Base-by-base conservation (phyloP, 129 eudicot genomes). In the Artemisia argyi region DNA sequence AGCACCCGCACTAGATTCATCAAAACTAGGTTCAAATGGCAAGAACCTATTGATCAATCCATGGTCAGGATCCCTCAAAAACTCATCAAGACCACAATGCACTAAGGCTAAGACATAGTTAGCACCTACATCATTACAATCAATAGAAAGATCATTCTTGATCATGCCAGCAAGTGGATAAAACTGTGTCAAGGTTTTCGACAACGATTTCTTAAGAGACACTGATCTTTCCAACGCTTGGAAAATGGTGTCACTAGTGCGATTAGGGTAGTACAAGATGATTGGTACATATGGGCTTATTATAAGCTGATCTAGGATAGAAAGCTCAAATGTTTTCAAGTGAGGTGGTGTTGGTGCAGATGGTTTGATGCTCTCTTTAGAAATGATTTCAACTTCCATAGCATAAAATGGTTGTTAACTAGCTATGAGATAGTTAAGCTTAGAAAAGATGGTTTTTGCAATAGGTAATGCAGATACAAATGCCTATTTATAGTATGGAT, bases 331-430 rank as follows among this genome's bases (percentile, higher is more conserved):
- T 30, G 66, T 53, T 65, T 65, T 73, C 18, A 69, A 69, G n/a
- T 58, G 53, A 24, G 68, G 14, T 19, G 83, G 85, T 53, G 85
- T 80, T 7, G 85, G 73, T 16, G 79, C 64, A 24, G 83, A 80
- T 32, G 85, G 83, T 12, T 49, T 80, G 66, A 84, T 80, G 13
- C 13, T 46, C 17, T 77, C 85, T 44, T n/a, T 55, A 16, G 75
- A 72, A 4, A 84, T 16, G n/a, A 76, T 39, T 20, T 76, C 70
- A 24, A 84, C 57, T 81, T 84, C 74, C 87, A 83, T 79, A 55
- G 1, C 19, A 6, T 14, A 5, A 7, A 55, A 55, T 55, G 42
- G 42, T 32, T 32, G 0, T 4, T 30, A 30, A 20, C 22, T 20
- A 20, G 22, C 3, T 26, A 32, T 32, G 42, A 4, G 8, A 32